Conservation (phyloP, 169 alveolate genomes). For the Cryptosporidium viatorum region DNA sequence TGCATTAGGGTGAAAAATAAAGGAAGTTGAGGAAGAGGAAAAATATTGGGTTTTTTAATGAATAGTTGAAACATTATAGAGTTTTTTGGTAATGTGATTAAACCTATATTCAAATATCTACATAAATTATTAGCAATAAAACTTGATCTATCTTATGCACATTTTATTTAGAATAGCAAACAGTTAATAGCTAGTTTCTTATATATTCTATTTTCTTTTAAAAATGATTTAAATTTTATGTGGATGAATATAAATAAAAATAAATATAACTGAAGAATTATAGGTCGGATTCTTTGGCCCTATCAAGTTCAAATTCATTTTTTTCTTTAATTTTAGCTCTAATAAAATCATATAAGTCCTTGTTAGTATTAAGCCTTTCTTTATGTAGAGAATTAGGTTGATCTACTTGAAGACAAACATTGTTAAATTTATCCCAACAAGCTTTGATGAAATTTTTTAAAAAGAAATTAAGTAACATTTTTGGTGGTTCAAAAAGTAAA, state of each 20-base stretch:
- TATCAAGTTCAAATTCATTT: neutral
- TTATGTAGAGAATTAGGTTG: slow-evolving; percentile 43
- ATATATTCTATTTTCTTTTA: no score
- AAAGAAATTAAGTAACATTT: slow-evolving; percentile 31
- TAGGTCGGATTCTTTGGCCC: neutral
- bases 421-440: slow-evolving; percentile 58
- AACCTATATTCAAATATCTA: no score
- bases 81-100: no score
- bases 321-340: slow-evolving; percentile 14
- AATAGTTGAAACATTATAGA: no score
- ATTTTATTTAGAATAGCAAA: no score
- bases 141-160: no score
- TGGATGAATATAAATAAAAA: neutral
- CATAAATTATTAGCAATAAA: no score
- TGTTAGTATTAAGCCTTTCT: slow-evolving; percentile 38
- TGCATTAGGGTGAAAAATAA: no score
- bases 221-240: neutral
- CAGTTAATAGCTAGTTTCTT: no score
- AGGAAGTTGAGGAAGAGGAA: no score
- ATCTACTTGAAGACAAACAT: slow-evolving; percentile 43
- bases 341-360: slow-evolving; percentile 42
- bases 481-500: slow-evolving; percentile 46
- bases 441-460: slow-evolving; percentile 53
- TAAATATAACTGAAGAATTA: neutral
- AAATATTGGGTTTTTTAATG: neutral